phyloP scores from a whole-genome alignment of 2,329 filamentous ascomycete genomes.

The Hypoxylon sp. region DNA sequence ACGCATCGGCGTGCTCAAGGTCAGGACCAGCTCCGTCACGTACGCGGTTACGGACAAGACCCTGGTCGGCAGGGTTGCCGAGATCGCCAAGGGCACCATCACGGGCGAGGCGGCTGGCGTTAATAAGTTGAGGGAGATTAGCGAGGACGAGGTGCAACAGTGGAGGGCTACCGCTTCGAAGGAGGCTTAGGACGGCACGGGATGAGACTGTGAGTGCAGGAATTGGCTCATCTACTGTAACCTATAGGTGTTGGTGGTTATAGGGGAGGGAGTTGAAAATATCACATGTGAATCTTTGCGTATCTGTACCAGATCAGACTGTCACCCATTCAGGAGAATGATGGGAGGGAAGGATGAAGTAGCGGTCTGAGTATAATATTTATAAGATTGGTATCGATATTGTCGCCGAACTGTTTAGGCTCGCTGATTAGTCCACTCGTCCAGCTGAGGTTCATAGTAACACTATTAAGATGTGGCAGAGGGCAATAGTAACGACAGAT shows the following conservation, averaged over 20 bases:
- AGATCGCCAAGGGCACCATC: slow-evolving; percentile 81
- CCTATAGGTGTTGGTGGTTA: background rate
- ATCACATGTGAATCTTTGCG: background rate
- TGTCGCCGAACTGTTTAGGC: background rate
- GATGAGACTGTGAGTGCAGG: background rate
- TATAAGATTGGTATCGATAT: slow-evolving; percentile 1
- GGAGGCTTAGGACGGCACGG: slow-evolving; percentile 2
- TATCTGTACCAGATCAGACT: background rate
- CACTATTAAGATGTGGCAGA: background rate
- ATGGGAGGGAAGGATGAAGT: background rate
- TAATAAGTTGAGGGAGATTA: slow-evolving; percentile 83
- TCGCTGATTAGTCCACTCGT: background rate
- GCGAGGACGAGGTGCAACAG: slow-evolving; percentile 74
- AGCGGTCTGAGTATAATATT: slow-evolving; percentile 15
- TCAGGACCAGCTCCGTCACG: slow-evolving; percentile 79
- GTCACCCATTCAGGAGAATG: background rate
- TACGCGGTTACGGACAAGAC: slow-evolving; percentile 78
- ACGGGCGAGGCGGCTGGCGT: slow-evolving; percentile 79
- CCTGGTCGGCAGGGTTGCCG: slow-evolving; percentile 73
- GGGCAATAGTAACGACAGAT: slow-evolving; percentile 6
- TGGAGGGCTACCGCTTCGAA: slow-evolving; percentile 60
- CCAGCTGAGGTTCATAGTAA: slow-evolving; percentile 4
- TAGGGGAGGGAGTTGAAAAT: background rate
- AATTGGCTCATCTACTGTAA: slow-evolving; percentile 2
- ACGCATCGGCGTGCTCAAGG: slow-evolving; percentile 84